A percentile compares a stretch with the other conserved stretches of the same genome.
Evolutionary conservation across 2,329 filamentous ascomycete species (phyloP).

Genomic region (Microsporum audouinii): DNA sequence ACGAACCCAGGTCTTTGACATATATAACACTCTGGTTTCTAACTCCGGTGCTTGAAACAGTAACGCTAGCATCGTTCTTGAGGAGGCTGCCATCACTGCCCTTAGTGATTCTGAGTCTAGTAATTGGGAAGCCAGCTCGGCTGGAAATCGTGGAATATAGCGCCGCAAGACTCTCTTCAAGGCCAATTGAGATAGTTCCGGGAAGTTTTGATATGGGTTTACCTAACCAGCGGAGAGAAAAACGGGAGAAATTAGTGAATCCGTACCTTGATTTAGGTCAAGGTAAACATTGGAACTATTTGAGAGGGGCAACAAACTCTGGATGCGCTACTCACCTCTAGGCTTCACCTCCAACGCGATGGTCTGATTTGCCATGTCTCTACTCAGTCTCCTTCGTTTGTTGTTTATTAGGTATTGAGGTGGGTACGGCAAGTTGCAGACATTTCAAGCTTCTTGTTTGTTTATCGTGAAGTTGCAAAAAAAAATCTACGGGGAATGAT

Average conservation of each 20-base stretch:
- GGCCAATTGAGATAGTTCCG: conserved; percentile 41
- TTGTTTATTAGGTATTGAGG: neutral
- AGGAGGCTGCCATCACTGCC: conserved; percentile 50
- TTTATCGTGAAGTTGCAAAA: neutral
- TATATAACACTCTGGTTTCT: conserved; percentile 54
- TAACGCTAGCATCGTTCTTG: conserved; percentile 43
- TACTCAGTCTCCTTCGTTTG: neutral
- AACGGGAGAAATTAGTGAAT: neutral
- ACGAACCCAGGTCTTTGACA: conserved; percentile 83
- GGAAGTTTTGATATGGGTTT: conserved; percentile 53
- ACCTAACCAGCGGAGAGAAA: conserved; percentile 32
- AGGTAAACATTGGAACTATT: neutral
- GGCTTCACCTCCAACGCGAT: conserved; percentile 12
- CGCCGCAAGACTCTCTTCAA: conserved; percentile 42
- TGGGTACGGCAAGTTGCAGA: neutral
- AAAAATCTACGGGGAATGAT: neutral
- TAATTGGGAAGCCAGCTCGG: conserved; percentile 43
- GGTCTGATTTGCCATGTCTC: neutral
- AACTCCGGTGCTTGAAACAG: conserved; percentile 45
- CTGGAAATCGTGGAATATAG: conserved; percentile 48
- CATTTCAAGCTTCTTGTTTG: neutral
- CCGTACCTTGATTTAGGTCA: neutral
- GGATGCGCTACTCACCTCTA: conserved; percentile 9
- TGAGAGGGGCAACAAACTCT: neutral
- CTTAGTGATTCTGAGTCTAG: conserved; percentile 54